Evolutionary conservation across 306 rosid genomes (phyloP).

Genomic region (Lablab purpureus): DNA sequence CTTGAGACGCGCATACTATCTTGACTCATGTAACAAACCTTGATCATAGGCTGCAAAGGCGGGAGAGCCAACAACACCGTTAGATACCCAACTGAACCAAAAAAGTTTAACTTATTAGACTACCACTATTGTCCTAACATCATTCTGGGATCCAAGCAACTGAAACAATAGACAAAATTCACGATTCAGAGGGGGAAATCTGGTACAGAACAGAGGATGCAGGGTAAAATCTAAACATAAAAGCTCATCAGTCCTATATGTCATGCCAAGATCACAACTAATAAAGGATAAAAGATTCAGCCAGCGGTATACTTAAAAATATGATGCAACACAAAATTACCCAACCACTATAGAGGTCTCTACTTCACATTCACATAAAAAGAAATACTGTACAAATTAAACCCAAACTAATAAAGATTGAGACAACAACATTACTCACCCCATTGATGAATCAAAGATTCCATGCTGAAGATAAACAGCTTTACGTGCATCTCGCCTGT

Average conservation of each 20-base stretch:
- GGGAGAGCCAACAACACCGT: conserved; percentile 97
- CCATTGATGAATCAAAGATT: conserved; percentile 90
- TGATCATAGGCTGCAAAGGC: conserved; percentile 98
- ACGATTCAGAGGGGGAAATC: conserved; percentile 11
- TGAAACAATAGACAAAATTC: conserved; percentile 21
- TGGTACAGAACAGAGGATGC: neutral
- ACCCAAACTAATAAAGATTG: conserved; percentile 27
- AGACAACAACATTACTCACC: conserved; percentile 63
- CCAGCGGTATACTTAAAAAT: conserved; percentile 7
- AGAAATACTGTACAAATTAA: neutral
- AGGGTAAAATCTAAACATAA: conserved; percentile 1
- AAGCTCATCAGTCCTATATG: neutral
- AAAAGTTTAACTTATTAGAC: conserved; percentile 24
- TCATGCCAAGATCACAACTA: conserved; percentile 8
- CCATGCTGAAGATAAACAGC: conserved; percentile 96
- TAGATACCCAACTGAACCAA: conserved; percentile 88
- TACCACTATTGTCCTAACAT: conserved; percentile 10
- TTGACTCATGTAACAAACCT: conserved; percentile 61
- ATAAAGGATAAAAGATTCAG: neutral
- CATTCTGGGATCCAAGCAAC: conserved; percentile 12
- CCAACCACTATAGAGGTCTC: conserved; percentile 6
- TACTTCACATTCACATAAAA: neutral
- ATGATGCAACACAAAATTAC: conserved; percentile 16
- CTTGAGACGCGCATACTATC: neutral
- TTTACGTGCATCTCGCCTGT: conserved; percentile 85